Evolutionary conservation across 2,329 filamentous ascomycete species (phyloP).

Genomic region (Alternaria sp.): DNA sequence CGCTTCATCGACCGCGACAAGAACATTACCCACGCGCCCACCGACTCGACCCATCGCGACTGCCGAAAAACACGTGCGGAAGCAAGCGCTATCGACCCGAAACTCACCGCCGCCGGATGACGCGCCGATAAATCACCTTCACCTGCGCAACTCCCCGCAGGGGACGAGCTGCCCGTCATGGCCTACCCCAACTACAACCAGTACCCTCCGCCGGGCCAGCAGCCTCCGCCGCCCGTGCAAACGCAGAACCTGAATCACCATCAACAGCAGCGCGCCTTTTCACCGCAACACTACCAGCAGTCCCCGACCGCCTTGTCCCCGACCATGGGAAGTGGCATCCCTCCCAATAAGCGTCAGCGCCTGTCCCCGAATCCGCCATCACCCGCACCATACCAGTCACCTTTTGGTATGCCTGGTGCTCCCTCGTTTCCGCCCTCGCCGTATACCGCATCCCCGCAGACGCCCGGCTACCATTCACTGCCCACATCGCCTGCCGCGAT

Average conservation of each 20-base stretch:
- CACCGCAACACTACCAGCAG: slow-evolving; percentile 55
- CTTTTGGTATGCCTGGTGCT: slow-evolving; percentile 46
- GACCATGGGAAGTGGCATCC: slow-evolving; percentile 54
- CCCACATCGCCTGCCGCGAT: slow-evolving; percentile 42
- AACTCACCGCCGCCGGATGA: slow-evolving; percentile 31
- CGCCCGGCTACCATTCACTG: slow-evolving; percentile 38
- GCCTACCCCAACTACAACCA: slow-evolving; percentile 43
- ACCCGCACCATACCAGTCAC: slow-evolving; percentile 55
- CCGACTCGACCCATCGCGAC: slow-evolving; percentile 16
- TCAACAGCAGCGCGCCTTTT: slow-evolving; percentile 53
- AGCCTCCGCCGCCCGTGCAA: slow-evolving; percentile 46
- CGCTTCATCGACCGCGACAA: slow-evolving; percentile 25
- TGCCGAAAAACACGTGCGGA: slow-evolving; percentile 15
- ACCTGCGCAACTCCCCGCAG: slow-evolving; percentile 35
- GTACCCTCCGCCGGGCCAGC: slow-evolving; percentile 36
- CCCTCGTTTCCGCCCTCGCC: slow-evolving; percentile 55
- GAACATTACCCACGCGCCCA: slow-evolving; percentile 26
- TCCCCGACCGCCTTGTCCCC: slow-evolving; percentile 62
- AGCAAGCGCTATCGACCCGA: slow-evolving; percentile 10
- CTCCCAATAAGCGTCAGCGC: slow-evolving; percentile 76
- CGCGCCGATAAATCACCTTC: slow-evolving; percentile 29
- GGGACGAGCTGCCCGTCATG: slow-evolving; percentile 44
- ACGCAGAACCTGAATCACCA: slow-evolving; percentile 55
- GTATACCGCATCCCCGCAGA: slow-evolving; percentile 48
- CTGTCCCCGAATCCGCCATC: slow-evolving; percentile 73